Evolutionary conservation across 208 protist genomes (phyloP).

Genomic region (Leishmania arabica): DNA sequence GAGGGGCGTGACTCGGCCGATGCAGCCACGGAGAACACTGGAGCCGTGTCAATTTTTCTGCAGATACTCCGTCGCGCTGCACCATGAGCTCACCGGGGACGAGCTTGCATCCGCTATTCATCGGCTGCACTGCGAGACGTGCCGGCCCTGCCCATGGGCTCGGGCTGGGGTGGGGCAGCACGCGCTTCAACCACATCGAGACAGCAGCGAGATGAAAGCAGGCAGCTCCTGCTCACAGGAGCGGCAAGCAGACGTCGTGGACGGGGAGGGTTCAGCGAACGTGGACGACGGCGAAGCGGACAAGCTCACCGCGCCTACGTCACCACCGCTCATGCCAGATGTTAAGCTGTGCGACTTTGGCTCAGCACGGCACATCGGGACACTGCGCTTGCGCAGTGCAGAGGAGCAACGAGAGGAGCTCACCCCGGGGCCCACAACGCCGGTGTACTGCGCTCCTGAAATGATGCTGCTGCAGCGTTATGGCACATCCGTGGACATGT

Average conservation of each 20-base stretch:
- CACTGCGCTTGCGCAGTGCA: slow-evolving; percentile 95
- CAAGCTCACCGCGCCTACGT: too few relatives aligned
- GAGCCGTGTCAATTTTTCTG: slow-evolving; percentile 25
- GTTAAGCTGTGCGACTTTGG: slow-evolving; percentile 88
- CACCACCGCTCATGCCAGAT: slow-evolving; percentile 26
- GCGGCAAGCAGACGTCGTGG: not conserved
- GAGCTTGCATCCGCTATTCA: slow-evolving; percentile 19
- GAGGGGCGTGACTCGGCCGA: not conserved
- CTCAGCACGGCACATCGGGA: slow-evolving; percentile 76
- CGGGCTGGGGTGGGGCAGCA: not conserved
- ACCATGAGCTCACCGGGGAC: slow-evolving; percentile 29
- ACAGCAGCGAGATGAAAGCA: not conserved
- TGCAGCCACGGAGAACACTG: not conserved
- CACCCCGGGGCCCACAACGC: slow-evolving; percentile 83
- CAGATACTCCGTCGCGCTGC: slow-evolving; percentile 5
- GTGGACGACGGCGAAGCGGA: not conserved
- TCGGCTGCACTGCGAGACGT: slow-evolving; percentile 22
- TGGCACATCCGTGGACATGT: slow-evolving; percentile 85
- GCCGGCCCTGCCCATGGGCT: slow-evolving; percentile 1
- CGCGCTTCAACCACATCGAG: not conserved
- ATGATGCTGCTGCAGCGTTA: slow-evolving; percentile 78
- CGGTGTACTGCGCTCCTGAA: slow-evolving; percentile 95
- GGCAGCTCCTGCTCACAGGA: not conserved
- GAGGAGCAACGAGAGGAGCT: slow-evolving; percentile 83
- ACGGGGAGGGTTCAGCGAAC: not conserved